Conservation (phyloP, 1,284 basidiomycete species). For the Apiotrichum brassicae region DNA sequence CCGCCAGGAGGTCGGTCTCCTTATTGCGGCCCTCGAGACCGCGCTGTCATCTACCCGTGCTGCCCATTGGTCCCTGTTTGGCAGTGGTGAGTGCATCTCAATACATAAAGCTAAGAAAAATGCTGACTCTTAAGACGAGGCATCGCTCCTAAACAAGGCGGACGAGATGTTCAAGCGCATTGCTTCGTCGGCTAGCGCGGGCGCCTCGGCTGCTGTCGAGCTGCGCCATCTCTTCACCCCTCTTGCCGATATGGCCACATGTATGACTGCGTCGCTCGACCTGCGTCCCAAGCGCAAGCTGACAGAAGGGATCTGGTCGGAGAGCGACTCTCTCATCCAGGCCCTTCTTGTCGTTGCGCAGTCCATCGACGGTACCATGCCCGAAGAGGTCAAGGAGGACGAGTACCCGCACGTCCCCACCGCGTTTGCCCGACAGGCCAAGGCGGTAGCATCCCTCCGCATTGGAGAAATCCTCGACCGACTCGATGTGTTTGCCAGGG, state of each 20-base stretch:
- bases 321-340: constrained; percentile 54
- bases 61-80: constrained; percentile 24
- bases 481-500: constrained; percentile 23
- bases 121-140: constrained; percentile 16
- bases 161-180: constrained; percentile 8
- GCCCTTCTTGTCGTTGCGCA: constrained; percentile 61
- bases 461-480: constrained; percentile 34
- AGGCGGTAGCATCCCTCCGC: constrained; percentile 29
- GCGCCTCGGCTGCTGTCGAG: constrained; percentile 38
- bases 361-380: constrained; percentile 47
- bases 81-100: constrained; percentile 22
- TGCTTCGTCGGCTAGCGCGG: not conserved
- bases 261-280: constrained; percentile 5
- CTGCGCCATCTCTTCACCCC: constrained; percentile 53
- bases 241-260: constrained; percentile 51
- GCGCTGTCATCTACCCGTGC: constrained; percentile 18
- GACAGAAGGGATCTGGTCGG: constrained; percentile 22
- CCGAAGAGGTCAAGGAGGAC: constrained; percentile 27
- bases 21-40: constrained; percentile 20
- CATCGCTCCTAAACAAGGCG: constrained; percentile 11
- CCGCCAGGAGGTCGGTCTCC: constrained; percentile 20
- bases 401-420: constrained; percentile 34
- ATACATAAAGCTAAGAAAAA: too few relatives aligned
- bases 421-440: constrained; percentile 24
- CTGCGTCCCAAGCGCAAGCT: constrained; percentile 4